Conservation (phyloP, 1,284 basidiomycete species). For the Ceratobasidium theobromae region DNA sequence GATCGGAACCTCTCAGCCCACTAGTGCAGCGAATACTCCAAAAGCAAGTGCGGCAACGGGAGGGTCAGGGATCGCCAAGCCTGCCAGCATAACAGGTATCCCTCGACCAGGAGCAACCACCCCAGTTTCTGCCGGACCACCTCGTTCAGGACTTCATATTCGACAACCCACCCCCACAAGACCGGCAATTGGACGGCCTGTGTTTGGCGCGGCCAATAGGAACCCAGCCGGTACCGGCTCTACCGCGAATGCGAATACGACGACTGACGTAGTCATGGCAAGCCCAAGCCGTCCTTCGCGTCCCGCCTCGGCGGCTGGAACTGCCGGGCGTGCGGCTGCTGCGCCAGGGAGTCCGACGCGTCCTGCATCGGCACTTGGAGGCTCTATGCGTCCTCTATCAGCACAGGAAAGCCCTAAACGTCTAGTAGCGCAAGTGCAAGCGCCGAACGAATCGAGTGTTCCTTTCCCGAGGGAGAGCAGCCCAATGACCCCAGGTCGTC, state of each 20-base stretch:
- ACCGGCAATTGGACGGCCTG: conserved; percentile 1
- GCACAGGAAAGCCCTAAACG: neutral
- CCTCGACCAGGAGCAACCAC: neutral
- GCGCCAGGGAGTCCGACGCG: neutral
- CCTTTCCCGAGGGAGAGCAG: conserved; percentile 28
- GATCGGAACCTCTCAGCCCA: neutral
- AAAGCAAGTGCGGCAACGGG: neutral
- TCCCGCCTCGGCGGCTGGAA: neutral
- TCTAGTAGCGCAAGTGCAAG: neutral
- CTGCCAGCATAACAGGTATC: neutral
- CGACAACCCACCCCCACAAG: conserved; percentile 2
- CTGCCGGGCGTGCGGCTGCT: neutral
- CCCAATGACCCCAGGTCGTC: conserved; percentile 10
- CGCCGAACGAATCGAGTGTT: conserved; percentile 3
- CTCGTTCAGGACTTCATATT: neutral
- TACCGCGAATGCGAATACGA: neutral
- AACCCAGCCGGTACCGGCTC: neutral
- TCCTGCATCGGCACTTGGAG: neutral
- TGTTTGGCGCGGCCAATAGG: conserved; percentile 4
- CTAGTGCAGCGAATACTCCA: neutral
- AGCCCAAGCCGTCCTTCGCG: neutral
- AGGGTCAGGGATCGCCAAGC: neutral
- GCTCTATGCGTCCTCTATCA: neutral
- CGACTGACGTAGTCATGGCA: conserved; percentile 10
- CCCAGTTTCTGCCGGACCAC: neutral